phyloP scores from a whole-genome alignment of 2,329 filamentous ascomycete species.

The Colletotrichum costaricense region DNA sequence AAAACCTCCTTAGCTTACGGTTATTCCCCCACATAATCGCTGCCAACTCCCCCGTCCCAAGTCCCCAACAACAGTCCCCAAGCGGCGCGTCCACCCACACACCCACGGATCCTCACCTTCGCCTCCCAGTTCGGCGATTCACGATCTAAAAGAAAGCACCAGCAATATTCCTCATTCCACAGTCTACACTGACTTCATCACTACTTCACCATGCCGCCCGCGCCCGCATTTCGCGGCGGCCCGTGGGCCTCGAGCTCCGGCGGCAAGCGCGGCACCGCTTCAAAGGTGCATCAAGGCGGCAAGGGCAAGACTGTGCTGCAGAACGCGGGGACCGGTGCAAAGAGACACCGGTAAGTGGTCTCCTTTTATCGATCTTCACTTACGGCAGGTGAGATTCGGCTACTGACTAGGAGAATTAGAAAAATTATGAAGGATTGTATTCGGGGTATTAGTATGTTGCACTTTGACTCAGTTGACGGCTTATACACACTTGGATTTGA shows the following conservation, averaged over 20 bases:
- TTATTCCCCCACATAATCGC: too few relatives aligned
- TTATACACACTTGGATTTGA: constrained; percentile 35
- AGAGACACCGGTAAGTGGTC: constrained; percentile 41
- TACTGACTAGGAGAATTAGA: constrained; percentile 43
- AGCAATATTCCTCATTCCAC: not conserved
- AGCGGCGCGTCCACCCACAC: too few relatives aligned
- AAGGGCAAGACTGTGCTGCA: constrained; percentile 38
- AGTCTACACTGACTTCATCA: not conserved
- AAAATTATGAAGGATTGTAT: constrained; percentile 62
- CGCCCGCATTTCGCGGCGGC: constrained; percentile 44
- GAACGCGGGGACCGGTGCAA: constrained; percentile 40
- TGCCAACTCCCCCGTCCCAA: too few relatives aligned
- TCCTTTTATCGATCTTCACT: not conserved
- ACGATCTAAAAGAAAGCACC: not conserved
- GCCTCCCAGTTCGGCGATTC: too few relatives aligned
- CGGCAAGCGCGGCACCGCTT: constrained; percentile 32
- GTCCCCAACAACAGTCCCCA: too few relatives aligned
- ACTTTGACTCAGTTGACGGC: not conserved
- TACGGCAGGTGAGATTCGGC: not conserved
- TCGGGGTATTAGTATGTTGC: constrained; percentile 58
- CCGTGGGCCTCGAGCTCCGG: constrained; percentile 32
- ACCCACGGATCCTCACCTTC: too few relatives aligned
- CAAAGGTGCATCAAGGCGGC: constrained; percentile 1
- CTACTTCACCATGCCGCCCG: constrained; percentile 42
- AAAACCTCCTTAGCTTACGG: too few relatives aligned